A percentile compares a stretch with the other conserved stretches of the same genome.
These are phyloP conservation scores for Aspergillus sp. DNA, from an alignment of 2,329 filamentous ascomycete genomes.

Conservation along the genomic window DNA sequence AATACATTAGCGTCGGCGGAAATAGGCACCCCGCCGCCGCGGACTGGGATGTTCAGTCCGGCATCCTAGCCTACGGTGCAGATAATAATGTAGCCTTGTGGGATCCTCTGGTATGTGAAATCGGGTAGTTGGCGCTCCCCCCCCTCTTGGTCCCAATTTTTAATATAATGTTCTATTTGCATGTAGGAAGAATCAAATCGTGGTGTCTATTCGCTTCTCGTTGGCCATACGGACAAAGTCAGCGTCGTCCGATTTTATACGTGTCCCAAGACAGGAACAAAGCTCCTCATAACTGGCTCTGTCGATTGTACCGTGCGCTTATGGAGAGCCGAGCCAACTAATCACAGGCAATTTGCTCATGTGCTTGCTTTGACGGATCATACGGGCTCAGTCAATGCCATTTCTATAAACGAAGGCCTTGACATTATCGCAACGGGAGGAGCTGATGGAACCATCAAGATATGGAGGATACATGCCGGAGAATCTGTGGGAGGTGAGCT, in stretches of 20 bases:
- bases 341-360: slow-evolving; percentile 39
- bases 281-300: slow-evolving; percentile 73
- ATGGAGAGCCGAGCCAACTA: slow-evolving; percentile 45
- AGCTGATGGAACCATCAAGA: slow-evolving; percentile 62
- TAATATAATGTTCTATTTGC: slow-evolving; percentile 10
- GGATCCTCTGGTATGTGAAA: slow-evolving; percentile 67
- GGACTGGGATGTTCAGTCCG: slow-evolving; percentile 74
- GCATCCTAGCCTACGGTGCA: slow-evolving; percentile 81
- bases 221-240: slow-evolving; percentile 75
- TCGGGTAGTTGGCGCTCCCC: not conserved
- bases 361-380: slow-evolving; percentile 63
- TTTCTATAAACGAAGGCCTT: slow-evolving; percentile 48
- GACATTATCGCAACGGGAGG: slow-evolving; percentile 58
- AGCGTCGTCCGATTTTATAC: slow-evolving; percentile 81
- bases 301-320: slow-evolving; percentile 76
- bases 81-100: slow-evolving; percentile 88
- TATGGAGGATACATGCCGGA: slow-evolving; percentile 63
- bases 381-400: slow-evolving; percentile 69
- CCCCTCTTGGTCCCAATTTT: not conserved
- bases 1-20: slow-evolving; percentile 73
- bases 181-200: slow-evolving; percentile 42
- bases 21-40: slow-evolving; percentile 88
- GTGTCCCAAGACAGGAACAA: slow-evolving; percentile 46
- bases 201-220: slow-evolving; percentile 68
- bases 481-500: slow-evolving; percentile 46